Evolutionary conservation across 164 flowering plant species (phyloP).

Genomic region (Aristolochia californica): DNA sequence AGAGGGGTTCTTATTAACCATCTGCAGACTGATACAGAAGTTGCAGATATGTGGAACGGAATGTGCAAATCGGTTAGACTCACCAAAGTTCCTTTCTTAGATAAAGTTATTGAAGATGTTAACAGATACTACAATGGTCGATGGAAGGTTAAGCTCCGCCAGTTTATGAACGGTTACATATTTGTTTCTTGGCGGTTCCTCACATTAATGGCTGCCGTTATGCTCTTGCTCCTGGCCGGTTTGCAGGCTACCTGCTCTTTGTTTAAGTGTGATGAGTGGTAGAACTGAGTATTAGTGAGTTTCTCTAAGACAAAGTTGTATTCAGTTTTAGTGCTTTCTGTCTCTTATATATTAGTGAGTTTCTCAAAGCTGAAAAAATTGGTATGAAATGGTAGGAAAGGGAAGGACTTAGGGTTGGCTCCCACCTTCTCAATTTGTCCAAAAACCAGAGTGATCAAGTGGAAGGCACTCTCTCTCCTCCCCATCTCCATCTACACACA

Average conservation of each 20-base stretch:
- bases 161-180: conserved; percentile 9
- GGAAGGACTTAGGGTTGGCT: too few species aligned
- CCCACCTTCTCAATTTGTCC: too few species aligned
- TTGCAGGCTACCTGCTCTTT: conserved; percentile 12
- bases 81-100: conserved; percentile 8
- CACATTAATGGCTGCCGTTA: conserved; percentile 10
- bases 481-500: too few species aligned
- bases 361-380: too few species aligned
- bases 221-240: conserved; percentile 7
- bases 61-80: conserved; percentile 13
- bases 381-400: too few species aligned
- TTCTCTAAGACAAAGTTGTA: too few species aligned
- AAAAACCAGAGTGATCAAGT: too few species aligned
- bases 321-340: too few species aligned
- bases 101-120: conserved; percentile 13
- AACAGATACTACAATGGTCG: conserved; percentile 9
- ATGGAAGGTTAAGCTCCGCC: conserved; percentile 7
- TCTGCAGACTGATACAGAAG: conserved; percentile 18
- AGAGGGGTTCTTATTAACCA: conserved; percentile 11
- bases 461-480: too few species aligned
- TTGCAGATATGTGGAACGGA: conserved; percentile 13
- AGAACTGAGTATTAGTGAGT: too few species aligned
- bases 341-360: too few species aligned
- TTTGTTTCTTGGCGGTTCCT: conserved; percentile 13
- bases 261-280: conserved; percentile 21